phyloP scores from a whole-genome alignment of 2,329 filamentous ascomycete species.

The Calonectria pseudoturangicola region DNA sequence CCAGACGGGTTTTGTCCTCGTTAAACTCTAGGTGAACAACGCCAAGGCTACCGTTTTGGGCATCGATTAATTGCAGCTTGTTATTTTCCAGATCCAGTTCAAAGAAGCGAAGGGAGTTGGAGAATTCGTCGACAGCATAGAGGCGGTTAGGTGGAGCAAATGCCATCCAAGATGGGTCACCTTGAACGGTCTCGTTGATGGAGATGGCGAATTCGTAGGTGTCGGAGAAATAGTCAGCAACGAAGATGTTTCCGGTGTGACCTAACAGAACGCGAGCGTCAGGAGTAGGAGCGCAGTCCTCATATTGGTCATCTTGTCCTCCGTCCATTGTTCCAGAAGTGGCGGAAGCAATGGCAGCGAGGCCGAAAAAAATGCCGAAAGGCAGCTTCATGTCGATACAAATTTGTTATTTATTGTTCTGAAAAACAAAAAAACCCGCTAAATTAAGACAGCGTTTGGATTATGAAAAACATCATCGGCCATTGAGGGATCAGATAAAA shows the following conservation, averaged over 20 bases:
- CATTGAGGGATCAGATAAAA: not conserved
- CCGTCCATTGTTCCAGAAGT: not conserved
- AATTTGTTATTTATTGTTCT: not conserved
- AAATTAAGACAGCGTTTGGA: not conserved
- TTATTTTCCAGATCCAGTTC: not conserved
- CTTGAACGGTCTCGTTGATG: not conserved
- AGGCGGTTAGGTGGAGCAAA: slow-evolving; percentile 17
- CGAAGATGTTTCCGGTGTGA: slow-evolving; percentile 7
- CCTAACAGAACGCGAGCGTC: not conserved
- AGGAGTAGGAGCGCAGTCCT: not conserved
- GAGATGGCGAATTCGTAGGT: not conserved
- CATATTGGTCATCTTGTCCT: not conserved
- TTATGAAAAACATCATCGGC: not conserved
- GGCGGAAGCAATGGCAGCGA: not conserved
- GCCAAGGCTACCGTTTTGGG: slow-evolving; percentile 12
- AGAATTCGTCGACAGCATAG: slow-evolving; percentile 17
- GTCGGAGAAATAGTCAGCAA: not conserved
- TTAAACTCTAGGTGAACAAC: slow-evolving; percentile 20
- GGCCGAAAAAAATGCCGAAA: not conserved
- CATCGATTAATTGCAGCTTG: not conserved
- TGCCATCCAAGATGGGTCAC: slow-evolving; percentile 11
- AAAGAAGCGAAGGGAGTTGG: slow-evolving; percentile 9
- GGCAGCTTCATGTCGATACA: not conserved
- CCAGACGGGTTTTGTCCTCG: slow-evolving; percentile 10
- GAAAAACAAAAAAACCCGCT: no score